A percentile compares a stretch with the other conserved stretches of the same genome.
Conservation (phyloP, 495 filamentous ascomycete species). For the Lophium mytilinum region DNA sequence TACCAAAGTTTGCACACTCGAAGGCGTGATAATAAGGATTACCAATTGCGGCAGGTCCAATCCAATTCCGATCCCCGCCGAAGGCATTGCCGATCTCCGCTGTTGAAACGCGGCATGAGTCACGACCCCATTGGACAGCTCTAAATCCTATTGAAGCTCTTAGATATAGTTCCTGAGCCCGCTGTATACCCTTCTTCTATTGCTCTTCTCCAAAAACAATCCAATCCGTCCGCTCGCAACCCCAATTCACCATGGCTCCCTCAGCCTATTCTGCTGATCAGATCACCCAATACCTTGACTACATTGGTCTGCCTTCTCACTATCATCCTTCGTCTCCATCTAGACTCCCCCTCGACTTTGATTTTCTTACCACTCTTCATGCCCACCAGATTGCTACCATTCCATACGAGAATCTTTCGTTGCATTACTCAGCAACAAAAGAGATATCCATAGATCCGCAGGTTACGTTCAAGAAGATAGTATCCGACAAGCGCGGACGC, state of each 20-base stretch:
- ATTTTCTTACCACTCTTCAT: slow-evolving; percentile 14
- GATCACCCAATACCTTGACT: slow-evolving; percentile 13
- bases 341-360: slow-evolving; percentile 5
- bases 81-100: too few relatives aligned
- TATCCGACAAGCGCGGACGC: slow-evolving; percentile 5
- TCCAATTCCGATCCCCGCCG: too few relatives aligned
- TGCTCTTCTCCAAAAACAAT: too few relatives aligned
- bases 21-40: too few relatives aligned
- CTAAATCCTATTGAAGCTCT: too few relatives aligned
- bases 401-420: slow-evolving; percentile 21
- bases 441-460: slow-evolving; percentile 14
- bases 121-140: too few relatives aligned
- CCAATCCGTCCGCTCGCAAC: too few relatives aligned
- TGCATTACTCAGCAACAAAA: slow-evolving; percentile 14
- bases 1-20: too few relatives aligned
- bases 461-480: slow-evolving; percentile 11
- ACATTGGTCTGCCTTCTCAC: slow-evolving; percentile 18
- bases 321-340: slow-evolving; percentile 6
- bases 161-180: too few relatives aligned
- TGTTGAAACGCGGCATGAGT: too few relatives aligned
- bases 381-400: slow-evolving; percentile 16
- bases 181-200: too few relatives aligned
- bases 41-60: too few relatives aligned
- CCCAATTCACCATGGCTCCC: neutral
- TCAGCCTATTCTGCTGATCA: slow-evolving; percentile 19